Base-by-base conservation (phyloP, 148 eudicot species). In the Tetragonia tetragonoides region DNA sequence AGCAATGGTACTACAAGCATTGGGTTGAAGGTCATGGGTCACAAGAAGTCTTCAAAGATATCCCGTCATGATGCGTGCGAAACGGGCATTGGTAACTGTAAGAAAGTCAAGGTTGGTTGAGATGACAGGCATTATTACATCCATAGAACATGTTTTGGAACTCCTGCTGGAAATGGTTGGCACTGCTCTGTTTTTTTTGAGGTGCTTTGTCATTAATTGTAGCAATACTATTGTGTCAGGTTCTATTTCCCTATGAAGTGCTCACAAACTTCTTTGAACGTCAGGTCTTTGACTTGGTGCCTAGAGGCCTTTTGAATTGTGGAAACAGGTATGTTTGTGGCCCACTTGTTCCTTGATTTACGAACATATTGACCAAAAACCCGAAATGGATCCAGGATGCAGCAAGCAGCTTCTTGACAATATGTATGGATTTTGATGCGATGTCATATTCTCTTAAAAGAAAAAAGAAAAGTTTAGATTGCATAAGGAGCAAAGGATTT, bases 301-400 rank as follows among this genome's bases (percentile, higher is more conserved):
- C 98, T 83, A 86, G 95, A 85, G 98, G 98, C 63, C 94, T 94
- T 56, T 21, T 90, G 72, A 94, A 94, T 81, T 92, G 95, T 72
- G 98, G 98, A 76, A 94, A 94, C 85, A 94, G 98, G 98, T 94
- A 84, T 34, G 6, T 46, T 44, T 68, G n/a, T 20, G 4, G 44
- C 44, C 14, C 60, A n/a, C 66, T 62, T 15, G 28, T 74, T 16
- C 4, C 28, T 60, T 73, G 6, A 54, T 66, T 24, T 51, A 44
- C 60, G 7, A 47, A 38, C 20, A 63, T 28, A 5, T 7, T 34
- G 11, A 16, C 39, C 37, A 14, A 41, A 37, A 21, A 70, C 15
- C 20, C 61, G 69, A 70, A 70, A 37, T 24, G 20, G 0, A 16
- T 38, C 9, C 10, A 17, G 57, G 63, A 63, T 37, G 70, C 44